Conservation (phyloP, 202 grass and related monocot genomes). For the Tripidium arundinaceum region DNA sequence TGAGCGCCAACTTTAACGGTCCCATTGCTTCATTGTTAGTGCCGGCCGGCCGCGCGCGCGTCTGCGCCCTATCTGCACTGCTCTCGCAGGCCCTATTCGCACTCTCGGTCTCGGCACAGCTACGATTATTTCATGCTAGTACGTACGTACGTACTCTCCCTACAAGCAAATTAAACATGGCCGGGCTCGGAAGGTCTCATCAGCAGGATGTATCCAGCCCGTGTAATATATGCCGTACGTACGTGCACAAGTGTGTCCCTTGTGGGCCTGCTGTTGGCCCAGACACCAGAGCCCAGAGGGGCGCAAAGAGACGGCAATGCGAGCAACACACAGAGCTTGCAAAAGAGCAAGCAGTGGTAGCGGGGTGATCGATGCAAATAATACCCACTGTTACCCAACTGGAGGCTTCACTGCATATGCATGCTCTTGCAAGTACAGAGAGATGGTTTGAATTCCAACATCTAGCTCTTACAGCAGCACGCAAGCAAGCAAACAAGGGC, state of each 20-base stretch:
- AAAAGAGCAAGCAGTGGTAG: background rate
- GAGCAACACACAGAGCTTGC: background rate
- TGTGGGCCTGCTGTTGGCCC: no score
- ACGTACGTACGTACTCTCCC: background rate
- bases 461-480: background rate
- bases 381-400: background rate
- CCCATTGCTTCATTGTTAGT: background rate
- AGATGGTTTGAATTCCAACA: slow-evolving; percentile 10
- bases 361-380: background rate
- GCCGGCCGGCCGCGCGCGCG: background rate
- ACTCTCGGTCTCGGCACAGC: background rate
- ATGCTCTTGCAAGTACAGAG: background rate
- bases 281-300: background rate
- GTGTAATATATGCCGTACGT: no score
- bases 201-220: background rate
- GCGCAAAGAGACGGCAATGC: background rate
- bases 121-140: background rate
- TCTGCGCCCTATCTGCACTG: no score
- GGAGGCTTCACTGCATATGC: background rate
- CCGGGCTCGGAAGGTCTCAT: background rate
- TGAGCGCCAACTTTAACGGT: slow-evolving; percentile 19
- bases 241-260: no score
- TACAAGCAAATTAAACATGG: background rate
- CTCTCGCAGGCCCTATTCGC: background rate
- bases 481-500: background rate